These are phyloP conservation scores for Phytophthora hibernalis DNA, from an alignment of 352 stramenopile species.

Conservation along the genomic window DNA sequence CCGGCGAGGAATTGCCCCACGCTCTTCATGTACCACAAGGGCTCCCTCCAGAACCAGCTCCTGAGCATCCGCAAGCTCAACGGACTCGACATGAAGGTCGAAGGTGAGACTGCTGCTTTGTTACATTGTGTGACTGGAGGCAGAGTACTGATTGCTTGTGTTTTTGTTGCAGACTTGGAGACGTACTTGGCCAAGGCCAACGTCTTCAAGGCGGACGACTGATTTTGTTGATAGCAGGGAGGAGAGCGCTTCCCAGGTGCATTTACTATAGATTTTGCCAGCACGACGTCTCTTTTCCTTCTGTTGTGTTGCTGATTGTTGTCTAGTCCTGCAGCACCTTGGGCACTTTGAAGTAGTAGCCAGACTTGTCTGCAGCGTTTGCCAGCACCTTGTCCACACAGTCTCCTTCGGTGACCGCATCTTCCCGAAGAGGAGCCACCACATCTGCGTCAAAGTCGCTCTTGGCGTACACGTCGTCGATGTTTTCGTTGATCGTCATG, in stretches of 20 bases:
- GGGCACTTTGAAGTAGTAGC: slow-evolving; percentile 89
- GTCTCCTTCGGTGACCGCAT: slow-evolving; percentile 81
- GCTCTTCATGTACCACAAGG: slow-evolving; percentile 94
- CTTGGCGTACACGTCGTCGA: slow-evolving; percentile 85
- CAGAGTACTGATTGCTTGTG: slow-evolving; percentile 16
- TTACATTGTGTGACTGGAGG: background rate
- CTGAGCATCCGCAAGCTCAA: slow-evolving; percentile 90
- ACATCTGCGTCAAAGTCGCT: slow-evolving; percentile 53
- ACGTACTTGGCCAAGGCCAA: slow-evolving; percentile 84
- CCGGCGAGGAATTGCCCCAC: slow-evolving; percentile 91
- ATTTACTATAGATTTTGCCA: slow-evolving; percentile 45
- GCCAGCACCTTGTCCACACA: slow-evolving; percentile 72
- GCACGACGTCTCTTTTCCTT: slow-evolving; percentile 5
- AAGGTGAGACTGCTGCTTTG: slow-evolving; percentile 48
- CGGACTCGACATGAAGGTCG: slow-evolving; percentile 86
- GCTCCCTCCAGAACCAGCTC: slow-evolving; percentile 89
- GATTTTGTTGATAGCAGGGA: slow-evolving; percentile 4
- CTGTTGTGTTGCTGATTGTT: background rate
- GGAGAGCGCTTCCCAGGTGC: slow-evolving; percentile 13
- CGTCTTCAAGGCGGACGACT: slow-evolving; percentile 63
- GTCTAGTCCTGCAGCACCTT: slow-evolving; percentile 85
- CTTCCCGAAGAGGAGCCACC: slow-evolving; percentile 69
- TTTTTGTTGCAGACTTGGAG: slow-evolving; percentile 72
- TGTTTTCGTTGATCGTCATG: slow-evolving; percentile 81
- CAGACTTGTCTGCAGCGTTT: slow-evolving; percentile 78